Evolutionary conservation across 805 yeast genomes (phyloP), one percentile per base, ranked within the genome.

Genomic region (Starmerella scarabaei): DNA sequence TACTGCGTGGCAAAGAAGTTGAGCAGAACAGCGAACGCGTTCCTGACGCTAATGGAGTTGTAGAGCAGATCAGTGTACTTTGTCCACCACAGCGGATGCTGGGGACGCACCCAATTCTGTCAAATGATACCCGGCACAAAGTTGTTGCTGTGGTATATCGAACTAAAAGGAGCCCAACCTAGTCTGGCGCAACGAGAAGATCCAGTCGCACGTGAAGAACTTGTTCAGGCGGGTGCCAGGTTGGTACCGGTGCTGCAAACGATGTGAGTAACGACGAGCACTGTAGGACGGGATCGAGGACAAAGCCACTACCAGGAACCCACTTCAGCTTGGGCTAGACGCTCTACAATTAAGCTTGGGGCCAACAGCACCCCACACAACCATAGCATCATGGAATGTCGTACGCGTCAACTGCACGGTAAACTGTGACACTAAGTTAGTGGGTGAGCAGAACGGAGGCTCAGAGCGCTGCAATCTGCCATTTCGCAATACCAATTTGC

Each of bases 261-360:
- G 37, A 18, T 67, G 58, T 3, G 27, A 9, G 18, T 33, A 33
- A 16, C 23, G 30, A 4, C 52, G 44, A 1, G 26, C 37, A 5
- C 37, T 30, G 42, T 50, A 43, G 30, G 51, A 47, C 8, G 45
- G 35, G 26, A 38, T 35, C 3, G 51, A 43, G 29, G 38, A 44
- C 53, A 64, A 33, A 1, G 54, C 55, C 6, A 82, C 82, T 42
- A 74, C 61, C 29, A 76, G 58, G 63, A 77, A 78, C 71, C 69
- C 72, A 76, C 53, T 71, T 70, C 46, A 77, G 58, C 7, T 67
- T 61, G 2, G 83, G 81, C 50, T 77, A 77, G 8, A 75, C 52
- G 0, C 72, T 71, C 41, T 61, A 40, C 60, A 60, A 20, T 57
- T 49, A 3, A 58, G 50, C 14, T 61, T 58, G 1, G 73, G 73